Evolutionary conservation across 2,329 filamentous ascomycete genomes (phyloP), one percentile per base, ranked within the genome.

Genomic region (Ophiocordyceps australis): DNA sequence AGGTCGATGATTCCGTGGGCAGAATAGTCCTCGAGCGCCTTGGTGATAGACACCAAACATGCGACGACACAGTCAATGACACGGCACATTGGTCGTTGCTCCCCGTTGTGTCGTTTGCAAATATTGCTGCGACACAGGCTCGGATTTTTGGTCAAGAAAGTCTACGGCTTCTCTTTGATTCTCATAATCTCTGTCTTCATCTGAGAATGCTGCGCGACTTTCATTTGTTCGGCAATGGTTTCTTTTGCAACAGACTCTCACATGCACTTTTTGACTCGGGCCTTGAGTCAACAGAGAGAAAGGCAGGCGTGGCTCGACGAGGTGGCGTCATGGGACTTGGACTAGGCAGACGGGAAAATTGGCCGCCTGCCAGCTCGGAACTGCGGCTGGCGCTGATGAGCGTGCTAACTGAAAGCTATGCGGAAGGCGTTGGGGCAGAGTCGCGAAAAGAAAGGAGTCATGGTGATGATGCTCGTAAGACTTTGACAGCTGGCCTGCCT

Each of bases 351-450:
- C 68, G 82, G 38, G 72, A 80, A 28, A 80, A 64, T 17, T 95
- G 89, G 89, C 89, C 89, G 15, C 89, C 89, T 5, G 83, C 83
- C 14, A 91, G 80, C 46, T 94, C 85, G 1, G 89, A 95, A 46
- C 55, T 98, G n/a, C 71, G 83, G 8, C 60, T 95, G 5, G 81
- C 81, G 1, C 59, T 98, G 12, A 91, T 85, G 65, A 83, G 82
- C 0, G 65, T 95, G 1, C 55, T 95, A 6, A 64, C 66, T 3
- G 85, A 94, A 35, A 80, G 71, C 34, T 81, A 82, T 37, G n/a
- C n/a, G n/a, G n/a, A n/a, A n/a, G n/a, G n/a, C n/a, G n/a, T n/a
- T n/a, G n/a, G n/a, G n/a, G n/a, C n/a, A n/a, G n/a, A n/a, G n/a
- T n/a, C n/a, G n/a, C n/a, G n/a, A n/a, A n/a, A n/a, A n/a, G n/a